Evolutionary conservation across 768 basidiomycete genomes (phyloP), one percentile per base, ranked within the genome.

Genomic region (Fibroporia radiculosa): DNA sequence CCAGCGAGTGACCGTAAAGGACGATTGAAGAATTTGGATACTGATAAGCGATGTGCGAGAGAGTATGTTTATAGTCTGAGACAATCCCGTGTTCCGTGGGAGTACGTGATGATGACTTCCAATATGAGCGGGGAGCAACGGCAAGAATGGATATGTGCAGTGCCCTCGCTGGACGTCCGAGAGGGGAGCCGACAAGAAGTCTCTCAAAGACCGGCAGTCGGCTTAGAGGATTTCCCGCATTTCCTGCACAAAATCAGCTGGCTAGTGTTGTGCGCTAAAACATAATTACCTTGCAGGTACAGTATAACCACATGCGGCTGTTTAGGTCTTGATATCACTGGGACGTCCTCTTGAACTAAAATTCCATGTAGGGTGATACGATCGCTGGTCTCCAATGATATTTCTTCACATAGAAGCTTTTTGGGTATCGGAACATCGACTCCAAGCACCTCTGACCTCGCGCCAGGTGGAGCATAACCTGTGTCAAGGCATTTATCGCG

Each of bases 1-100:
- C 75, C 3, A 77, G 63, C 2, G 72, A 74, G 55, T 76, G 75
- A 0, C 72, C 73, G 49, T 71, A 73, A 4, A 73, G 36, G 8
- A 71, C 53, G 40, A 74, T 51, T 5, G 45, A 46, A 2, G 63
- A 54, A 13, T 37, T 19, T 0, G 71, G 70, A 25, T 63, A 73
- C 2, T 52, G 58, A 6, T 33, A 13, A 14, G 64, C 48, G 4
- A 65, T 54, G 50, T 71, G 57, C 4, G 51, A 31, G 14, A 72
- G 57, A 11, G 62, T 58, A 7, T 56, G 47, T 1, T 28, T 42
- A 52, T 75, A 75, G 54, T 77, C 75, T 1, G 56, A 43, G 25
- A 66, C 49, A 37, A 76, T 55, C 10, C 66, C 67, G 0, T 39
- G 20, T 46, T 76, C 58, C 0, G 71, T 68, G 0, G 74, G 71